Conservation (phyloP, 345 rosid species). For the Eucalyptus curtisii region DNA sequence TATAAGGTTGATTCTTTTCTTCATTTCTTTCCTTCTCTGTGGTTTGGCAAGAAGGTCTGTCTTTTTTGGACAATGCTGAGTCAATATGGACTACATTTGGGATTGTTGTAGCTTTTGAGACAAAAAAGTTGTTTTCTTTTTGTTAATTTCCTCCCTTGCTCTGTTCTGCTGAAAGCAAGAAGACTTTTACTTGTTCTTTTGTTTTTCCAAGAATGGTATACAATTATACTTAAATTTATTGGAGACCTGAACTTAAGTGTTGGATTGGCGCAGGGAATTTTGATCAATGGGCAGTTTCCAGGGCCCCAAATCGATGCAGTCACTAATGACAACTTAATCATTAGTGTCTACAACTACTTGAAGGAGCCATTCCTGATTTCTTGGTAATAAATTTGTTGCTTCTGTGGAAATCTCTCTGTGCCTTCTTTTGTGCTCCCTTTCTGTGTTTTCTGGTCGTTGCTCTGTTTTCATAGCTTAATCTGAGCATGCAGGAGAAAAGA, state of each 20-base stretch:
- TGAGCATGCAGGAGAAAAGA: background rate
- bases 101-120: background rate
- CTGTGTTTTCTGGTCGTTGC: background rate
- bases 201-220: background rate
- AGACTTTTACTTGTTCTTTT: background rate
- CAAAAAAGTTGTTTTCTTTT: background rate
- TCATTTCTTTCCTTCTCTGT: background rate
- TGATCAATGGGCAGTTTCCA: conserved; percentile 71
- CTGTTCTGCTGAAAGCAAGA: background rate
- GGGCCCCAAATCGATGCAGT: conserved; percentile 67
- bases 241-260: background rate
- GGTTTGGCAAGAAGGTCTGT: background rate
- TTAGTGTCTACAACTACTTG: conserved; percentile 56
- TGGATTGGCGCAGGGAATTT: conserved; percentile 45
- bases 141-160: background rate
- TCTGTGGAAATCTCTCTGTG: background rate
- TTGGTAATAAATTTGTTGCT: conserved; percentile 15
- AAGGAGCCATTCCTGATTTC: conserved; percentile 58
- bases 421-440: background rate
- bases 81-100: background rate
- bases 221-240: background rate
- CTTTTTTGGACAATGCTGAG: background rate
- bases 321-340: conserved; percentile 52
- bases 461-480: background rate
- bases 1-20: background rate